Base-by-base conservation (phyloP, 1,139 yeast species). In the Hemisphaericaspora subhashii region DNA sequence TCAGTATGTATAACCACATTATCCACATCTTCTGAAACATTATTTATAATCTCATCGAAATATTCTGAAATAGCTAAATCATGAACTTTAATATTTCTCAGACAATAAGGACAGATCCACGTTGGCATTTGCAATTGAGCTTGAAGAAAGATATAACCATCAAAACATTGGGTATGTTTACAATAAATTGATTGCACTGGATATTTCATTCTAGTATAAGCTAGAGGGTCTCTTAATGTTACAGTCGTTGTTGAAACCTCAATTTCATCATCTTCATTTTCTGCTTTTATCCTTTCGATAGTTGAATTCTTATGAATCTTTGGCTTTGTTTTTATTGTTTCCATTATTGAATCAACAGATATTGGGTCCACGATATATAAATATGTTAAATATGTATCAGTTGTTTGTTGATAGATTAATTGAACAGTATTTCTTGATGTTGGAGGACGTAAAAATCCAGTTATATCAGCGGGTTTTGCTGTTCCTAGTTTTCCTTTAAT, bases 61-160 rank as follows among this genome's bases (percentile, higher is more conserved):
- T 76, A 84, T 44, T 83, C 87, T 43, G 82, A 81, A 1, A 83
- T 58, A 0, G 82, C 77, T 41, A 85, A 57, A 45, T 79, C 80
- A n/a, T 70, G 64, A 1, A 80, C 54, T 4, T 63, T 56, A 2
- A 81, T 52, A 5, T 50, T 43, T 4, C 56, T 58, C 39, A 68
- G 72, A 52, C 94, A 85, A 10, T 81, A 68, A 0, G 90, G 90
- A 52, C 94, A 85, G 31, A 60, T 61, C 87, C 88, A 83, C 0
- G 79, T 71, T 0, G 89, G 81, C 1, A 77, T 65, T 50, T 79
- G 83, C 35, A 68, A 64, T 52, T 84, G 92, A 22, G 82, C 66
- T 42, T 75, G 72, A 11, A 85, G 52, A 52, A 72, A 85, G 37
- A 81, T 74, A 20, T 67, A 55, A 0, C 81, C 83, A 59, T 85